Conservation (phyloP, 352 stramenopile species). For the Pythium graminicola region DNA sequence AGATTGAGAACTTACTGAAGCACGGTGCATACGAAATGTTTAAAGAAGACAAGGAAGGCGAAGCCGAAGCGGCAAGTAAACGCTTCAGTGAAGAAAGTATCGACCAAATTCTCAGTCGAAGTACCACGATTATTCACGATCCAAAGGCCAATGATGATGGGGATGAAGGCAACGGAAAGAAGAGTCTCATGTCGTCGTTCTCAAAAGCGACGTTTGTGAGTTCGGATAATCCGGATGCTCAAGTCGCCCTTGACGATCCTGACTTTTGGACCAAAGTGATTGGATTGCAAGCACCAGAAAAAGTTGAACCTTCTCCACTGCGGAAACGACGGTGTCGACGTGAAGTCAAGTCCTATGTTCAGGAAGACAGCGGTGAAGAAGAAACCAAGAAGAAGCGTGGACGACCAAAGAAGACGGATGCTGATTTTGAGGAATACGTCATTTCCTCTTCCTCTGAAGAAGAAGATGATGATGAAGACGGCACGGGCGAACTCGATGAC, state of each 20-base stretch:
- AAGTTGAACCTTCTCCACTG: conserved; percentile 65
- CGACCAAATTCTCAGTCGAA: conserved; percentile 94
- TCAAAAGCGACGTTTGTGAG: conserved; percentile 92
- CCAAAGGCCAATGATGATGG: conserved; percentile 41
- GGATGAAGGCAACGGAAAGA: conserved; percentile 47
- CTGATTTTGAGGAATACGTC: conserved; percentile 67
- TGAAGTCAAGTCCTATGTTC: conserved; percentile 68
- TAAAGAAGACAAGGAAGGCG: conserved; percentile 86
- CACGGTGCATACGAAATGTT: conserved; percentile 93
- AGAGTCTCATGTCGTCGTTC: conserved; percentile 85
- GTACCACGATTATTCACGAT: conserved; percentile 85
- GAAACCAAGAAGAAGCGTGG: conserved; percentile 15
- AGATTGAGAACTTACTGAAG: conserved; percentile 91
- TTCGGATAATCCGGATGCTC: conserved; percentile 74
- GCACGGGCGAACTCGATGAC: conserved; percentile 35
- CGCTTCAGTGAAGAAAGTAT: conserved; percentile 98
- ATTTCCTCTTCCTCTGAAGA: conserved; percentile 60
- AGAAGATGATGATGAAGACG: conserved; percentile 37
- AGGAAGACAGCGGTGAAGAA: conserved; percentile 58
- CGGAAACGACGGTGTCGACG: conserved; percentile 62
- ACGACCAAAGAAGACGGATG: conserved; percentile 26
- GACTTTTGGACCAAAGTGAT: conserved; percentile 95
- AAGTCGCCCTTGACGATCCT: conserved; percentile 89
- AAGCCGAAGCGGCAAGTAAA: conserved; percentile 90
- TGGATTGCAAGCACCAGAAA: conserved; percentile 70